Evolutionary conservation across 139 green algal species (phyloP), one percentile per base, ranked within the genome.

Genomic region (Astrephomene gubernaculifera): DNA sequence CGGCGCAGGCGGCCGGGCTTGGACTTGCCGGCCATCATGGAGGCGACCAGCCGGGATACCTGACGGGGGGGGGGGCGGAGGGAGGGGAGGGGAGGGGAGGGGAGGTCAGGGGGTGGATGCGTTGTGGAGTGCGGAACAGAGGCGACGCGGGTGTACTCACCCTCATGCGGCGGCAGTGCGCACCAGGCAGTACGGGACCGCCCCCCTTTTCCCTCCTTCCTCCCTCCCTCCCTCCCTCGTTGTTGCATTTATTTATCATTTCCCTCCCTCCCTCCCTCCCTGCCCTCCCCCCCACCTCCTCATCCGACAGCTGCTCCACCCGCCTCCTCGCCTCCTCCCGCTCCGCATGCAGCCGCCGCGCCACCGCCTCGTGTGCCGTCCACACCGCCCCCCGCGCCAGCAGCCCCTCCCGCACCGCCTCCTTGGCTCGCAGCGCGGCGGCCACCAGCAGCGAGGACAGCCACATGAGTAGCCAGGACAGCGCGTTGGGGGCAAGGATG

Each of bases 11-110:
- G 67, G 33, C 79, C 81, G 4, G 89, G 90, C 78, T 74, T 88
- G 53, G 75, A 33, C 83, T 92, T 91, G 31, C 81, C 90, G 82
- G 76, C 67, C 75, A 90, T 89, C 88, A 90, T 81, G 33, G 69
- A 69, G 8, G 71, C 25, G 27, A 88, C 82, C 80, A 89, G 79
- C 31, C 57, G 24, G 22, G 73, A 29, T 0, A 92, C 71, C 79
- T 90, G 44, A 69, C n/a, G 31, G 87, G 61, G 88, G 78, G 29
- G 54, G 63, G 49, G 60, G 27, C 22, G 38, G 57, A 82, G 29
- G 41, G 36, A 36, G 29, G 1, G 39, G 44, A 44, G 49, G 31
- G 31, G 71, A 39, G 45, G 71, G 39, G 39, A 6, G 24, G 39
- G 41, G 68, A 17, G 68, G 68, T 22, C 22, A 36, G 63, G 63